Percentiles rank a stretch among this genome's conserved stretches.
Evolutionary conservation across 1,284 basidiomycete species (phyloP).

Genomic region (Puccinia horiana): DNA sequence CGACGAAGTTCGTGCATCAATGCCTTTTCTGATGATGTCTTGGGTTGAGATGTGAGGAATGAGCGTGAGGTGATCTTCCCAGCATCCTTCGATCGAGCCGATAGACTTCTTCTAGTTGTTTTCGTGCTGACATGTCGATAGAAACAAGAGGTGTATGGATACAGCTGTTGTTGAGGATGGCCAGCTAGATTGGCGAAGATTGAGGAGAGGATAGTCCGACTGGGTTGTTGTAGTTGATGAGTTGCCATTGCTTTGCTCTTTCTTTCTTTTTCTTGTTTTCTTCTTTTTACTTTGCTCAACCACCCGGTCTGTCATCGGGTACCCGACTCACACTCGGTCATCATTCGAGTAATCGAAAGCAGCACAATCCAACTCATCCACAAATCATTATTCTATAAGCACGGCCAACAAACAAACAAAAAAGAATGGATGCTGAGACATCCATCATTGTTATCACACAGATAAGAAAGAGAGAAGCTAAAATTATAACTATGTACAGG

Average conservation of each 20-base stretch:
- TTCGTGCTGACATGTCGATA: not conserved
- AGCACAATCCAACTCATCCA: too few relatives aligned
- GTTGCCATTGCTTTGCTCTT: not conserved
- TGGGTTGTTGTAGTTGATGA: not conserved
- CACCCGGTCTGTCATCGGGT: not conserved
- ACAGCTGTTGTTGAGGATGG: not conserved
- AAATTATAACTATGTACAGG: too few relatives aligned
- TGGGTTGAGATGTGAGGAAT: not conserved
- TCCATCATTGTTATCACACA: too few relatives aligned
- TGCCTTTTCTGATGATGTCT: slow-evolving; percentile 3
- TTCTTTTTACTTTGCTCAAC: not conserved
- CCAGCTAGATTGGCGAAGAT: not conserved
- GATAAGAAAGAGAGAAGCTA: too few relatives aligned
- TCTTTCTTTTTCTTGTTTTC: too few relatives aligned
- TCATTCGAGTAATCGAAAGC: too few relatives aligned
- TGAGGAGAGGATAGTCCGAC: not conserved
- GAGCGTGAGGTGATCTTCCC: not conserved
- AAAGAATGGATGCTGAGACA: too few relatives aligned
- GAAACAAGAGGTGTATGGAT: not conserved
- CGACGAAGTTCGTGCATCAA: slow-evolving; percentile 30
- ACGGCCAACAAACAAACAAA: too few relatives aligned
- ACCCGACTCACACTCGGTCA: too few relatives aligned
- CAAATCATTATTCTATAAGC: too few relatives aligned
- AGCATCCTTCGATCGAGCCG: not conserved
- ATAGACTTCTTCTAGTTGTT: not conserved